Evolutionary conservation across 768 basidiomycete species (phyloP).

Genomic region (Chalciporus piperatus): DNA sequence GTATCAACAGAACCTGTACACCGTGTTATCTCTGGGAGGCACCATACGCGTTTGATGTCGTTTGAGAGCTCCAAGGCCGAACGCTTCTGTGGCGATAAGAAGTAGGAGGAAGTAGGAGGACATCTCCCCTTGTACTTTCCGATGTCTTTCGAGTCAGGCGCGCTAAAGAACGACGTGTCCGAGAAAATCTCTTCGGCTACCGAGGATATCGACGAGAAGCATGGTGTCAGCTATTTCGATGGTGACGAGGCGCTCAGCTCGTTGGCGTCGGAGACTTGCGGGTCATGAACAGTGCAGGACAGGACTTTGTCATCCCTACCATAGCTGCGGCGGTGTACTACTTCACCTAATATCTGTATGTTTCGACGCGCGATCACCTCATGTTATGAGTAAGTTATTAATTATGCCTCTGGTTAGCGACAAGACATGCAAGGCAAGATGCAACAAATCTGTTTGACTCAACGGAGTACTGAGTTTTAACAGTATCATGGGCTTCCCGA

Average conservation of each 20-base stretch:
- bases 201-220: conserved; percentile 34
- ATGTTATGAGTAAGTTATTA: not conserved
- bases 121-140: not conserved
- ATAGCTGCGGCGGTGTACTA: conserved; percentile 66
- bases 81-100: conserved; percentile 12
- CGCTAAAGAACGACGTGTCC: conserved; percentile 8
- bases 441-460: not conserved
- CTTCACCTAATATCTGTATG: conserved; percentile 65
- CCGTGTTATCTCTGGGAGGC: conserved; percentile 9
- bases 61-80: conserved; percentile 4
- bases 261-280: too few species aligned
- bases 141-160: conserved; percentile 19
- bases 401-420: conserved; percentile 40
- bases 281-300: too few species aligned
- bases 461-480: conserved; percentile 4
- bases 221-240: conserved; percentile 30
- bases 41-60: not conserved
- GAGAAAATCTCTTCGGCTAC: conserved; percentile 15
- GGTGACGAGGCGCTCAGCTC: conserved; percentile 63
- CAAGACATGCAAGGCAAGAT: conserved; percentile 62
- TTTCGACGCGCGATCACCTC: not conserved
- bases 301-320: conserved; percentile 49
- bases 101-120: not conserved
- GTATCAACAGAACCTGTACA: not conserved
- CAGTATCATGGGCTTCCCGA: conserved; percentile 67